phyloP scores from a whole-genome alignment of 2,329 filamentous ascomycete species.

The Fusarium sp. region DNA sequence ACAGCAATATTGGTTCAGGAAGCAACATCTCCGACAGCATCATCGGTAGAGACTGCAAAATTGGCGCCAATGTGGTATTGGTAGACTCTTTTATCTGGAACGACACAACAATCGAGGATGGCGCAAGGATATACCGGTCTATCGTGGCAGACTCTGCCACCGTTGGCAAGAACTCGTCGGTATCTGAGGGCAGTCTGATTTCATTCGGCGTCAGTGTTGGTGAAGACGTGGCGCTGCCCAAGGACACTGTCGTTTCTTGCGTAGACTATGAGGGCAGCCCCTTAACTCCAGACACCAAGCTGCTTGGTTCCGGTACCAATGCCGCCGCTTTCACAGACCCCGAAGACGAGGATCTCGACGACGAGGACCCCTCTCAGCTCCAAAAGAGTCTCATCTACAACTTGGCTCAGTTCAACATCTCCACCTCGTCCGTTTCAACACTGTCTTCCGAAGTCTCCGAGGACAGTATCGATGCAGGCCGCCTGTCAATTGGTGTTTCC shows the following conservation, averaged over 20 bases:
- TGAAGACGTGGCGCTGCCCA: slow-evolving; percentile 62
- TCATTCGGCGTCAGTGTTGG: slow-evolving; percentile 80
- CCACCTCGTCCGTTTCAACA: slow-evolving; percentile 65
- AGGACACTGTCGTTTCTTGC: slow-evolving; percentile 48
- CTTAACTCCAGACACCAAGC: slow-evolving; percentile 52
- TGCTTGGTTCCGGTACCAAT: slow-evolving; percentile 61
- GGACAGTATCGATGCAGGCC: slow-evolving; percentile 72
- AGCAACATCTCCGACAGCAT: slow-evolving; percentile 77
- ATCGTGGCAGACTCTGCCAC: slow-evolving; percentile 78
- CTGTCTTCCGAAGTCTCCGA: slow-evolving; percentile 72
- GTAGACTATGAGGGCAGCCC: slow-evolving; percentile 51
- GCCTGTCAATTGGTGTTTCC: slow-evolving; percentile 52
- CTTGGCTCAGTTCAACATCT: slow-evolving; percentile 61
- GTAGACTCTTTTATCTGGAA: slow-evolving; percentile 90
- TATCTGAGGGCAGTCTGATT: slow-evolving; percentile 78
- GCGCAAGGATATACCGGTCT: slow-evolving; percentile 72
- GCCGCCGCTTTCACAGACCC: slow-evolving; percentile 59
- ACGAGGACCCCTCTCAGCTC: slow-evolving; percentile 60
- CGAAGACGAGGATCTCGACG: slow-evolving; percentile 60
- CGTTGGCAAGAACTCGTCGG: slow-evolving; percentile 74
- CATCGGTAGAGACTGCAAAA: slow-evolving; percentile 84
- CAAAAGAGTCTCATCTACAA: slow-evolving; percentile 66
- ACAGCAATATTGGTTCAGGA: slow-evolving; percentile 77
- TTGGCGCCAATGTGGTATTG: slow-evolving; percentile 84
- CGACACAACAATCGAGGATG: slow-evolving; percentile 78